phyloP scores from a whole-genome alignment of 2,329 filamentous ascomycete species.

The Colletotrichum viniferum region DNA sequence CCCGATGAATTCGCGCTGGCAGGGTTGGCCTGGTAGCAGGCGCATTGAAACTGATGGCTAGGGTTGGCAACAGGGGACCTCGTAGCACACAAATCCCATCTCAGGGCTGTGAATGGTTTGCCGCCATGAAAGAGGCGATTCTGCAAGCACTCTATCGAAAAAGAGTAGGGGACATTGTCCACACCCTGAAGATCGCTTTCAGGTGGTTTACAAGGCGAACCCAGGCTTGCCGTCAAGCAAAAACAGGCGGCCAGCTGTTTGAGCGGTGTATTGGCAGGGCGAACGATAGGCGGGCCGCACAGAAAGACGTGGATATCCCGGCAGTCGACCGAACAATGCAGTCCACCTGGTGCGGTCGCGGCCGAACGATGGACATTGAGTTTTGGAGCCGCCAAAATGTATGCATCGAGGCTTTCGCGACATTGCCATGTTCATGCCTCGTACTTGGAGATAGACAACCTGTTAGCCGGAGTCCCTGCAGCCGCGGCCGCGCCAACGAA shows the following conservation, averaged over 20 bases:
- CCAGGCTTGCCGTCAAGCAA: background rate
- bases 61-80: background rate
- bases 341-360: background rate
- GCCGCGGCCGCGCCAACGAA: background rate
- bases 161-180: background rate
- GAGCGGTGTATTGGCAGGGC: conserved; percentile 15
- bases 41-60: background rate
- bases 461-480: background rate
- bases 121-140: background rate
- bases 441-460: background rate
- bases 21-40: background rate
- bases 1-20: background rate
- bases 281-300: background rate
- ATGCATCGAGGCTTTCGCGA: background rate
- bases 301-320: background rate
- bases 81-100: background rate
- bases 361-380: background rate
- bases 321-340: background rate
- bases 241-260: background rate
- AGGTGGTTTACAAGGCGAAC: background rate
- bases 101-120: background rate
- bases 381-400: background rate
- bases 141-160: background rate
- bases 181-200: background rate
- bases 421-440: background rate